Base-by-base conservation (phyloP, 305 asterid species). In the Fraxinus albicans region DNA sequence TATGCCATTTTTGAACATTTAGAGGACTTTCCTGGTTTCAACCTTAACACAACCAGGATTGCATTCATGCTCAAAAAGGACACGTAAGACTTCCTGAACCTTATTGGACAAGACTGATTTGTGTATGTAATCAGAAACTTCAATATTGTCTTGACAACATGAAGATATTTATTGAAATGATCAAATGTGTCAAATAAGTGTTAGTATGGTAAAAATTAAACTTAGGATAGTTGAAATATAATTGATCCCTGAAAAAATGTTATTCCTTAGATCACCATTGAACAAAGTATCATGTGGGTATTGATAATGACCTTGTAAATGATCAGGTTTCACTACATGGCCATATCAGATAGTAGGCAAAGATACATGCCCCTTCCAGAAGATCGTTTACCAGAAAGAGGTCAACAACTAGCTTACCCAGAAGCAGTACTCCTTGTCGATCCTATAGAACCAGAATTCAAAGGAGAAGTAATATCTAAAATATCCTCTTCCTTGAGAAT, bases 1-100 rank as follows among this genome's bases (percentile, higher is more conserved):
- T 94, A 94, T 76, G 97, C 98, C 77, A 94, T 92, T 79, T 94
- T 88, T 31, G 97, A 94, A 73, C 96, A 92, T 81, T 80, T 67
- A 44, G 85, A 90, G 77, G 93, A 88, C 10, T 86, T 85, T 88
- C 98, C 97, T 70, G 98, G 91, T 86, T 92, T 92, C 90, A 80
- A 92, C 85, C 91, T 94, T 55, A 91, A 91, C 78, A 90, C 92
- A 17, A 90, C 97, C 73, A 89, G 97, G 88, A 91, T 94, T 19
- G 97, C 96, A 0, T 92, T 93, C 90, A 92, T 89, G 87, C 87
- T 84, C 23, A 83, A 84, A 25, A 86, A 85, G 74, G 88, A 89
- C 88, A 89, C 82, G 92, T 89, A 73, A 87, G 90, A 36, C 40
- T 82, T 47, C 35, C 65, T 83, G 53, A 80, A 67, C 76, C 76